phyloP scores from a whole-genome alignment of 1,284 basidiomycete species.

The Apiotrichum siamense region DNA sequence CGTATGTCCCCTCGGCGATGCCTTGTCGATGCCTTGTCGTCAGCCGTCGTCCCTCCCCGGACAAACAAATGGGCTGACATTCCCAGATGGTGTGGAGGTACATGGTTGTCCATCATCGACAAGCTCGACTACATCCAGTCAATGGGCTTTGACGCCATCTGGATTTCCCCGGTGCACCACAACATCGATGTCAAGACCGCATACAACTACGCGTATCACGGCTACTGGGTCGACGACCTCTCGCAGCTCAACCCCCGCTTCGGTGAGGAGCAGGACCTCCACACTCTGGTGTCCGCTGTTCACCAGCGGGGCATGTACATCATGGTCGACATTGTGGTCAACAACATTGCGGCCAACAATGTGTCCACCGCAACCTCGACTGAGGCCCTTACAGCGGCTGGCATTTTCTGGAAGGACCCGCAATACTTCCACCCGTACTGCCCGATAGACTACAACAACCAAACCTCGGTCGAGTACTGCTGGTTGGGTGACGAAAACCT shows the following conservation, averaged over 20 bases:
- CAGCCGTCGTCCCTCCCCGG: no score
- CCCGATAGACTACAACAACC: constrained; percentile 59
- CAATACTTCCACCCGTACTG: constrained; percentile 60
- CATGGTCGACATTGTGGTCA: constrained; percentile 73
- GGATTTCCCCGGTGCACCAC: constrained; percentile 47
- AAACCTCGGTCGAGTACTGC: constrained; percentile 62
- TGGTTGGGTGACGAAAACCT: constrained; percentile 67
- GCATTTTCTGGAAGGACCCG: constrained; percentile 35
- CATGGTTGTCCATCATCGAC: constrained; percentile 64
- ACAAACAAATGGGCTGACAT: constrained; percentile 40
- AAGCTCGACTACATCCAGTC: constrained; percentile 71
- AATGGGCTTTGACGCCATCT: constrained; percentile 68
- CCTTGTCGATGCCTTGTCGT: no score
- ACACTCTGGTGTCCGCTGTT: constrained; percentile 57
- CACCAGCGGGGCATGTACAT: constrained; percentile 67
- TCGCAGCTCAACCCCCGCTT: constrained; percentile 62
- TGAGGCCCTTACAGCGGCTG: constrained; percentile 24
- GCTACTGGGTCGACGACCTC: constrained; percentile 55
- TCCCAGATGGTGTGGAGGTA: constrained; percentile 63
- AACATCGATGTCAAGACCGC: constrained; percentile 64
- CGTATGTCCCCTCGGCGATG: constrained; percentile 6
- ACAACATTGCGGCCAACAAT: constrained; percentile 58
- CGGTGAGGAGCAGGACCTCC: constrained; percentile 62
- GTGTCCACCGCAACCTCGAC: constrained; percentile 19
- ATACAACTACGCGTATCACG: constrained; percentile 50